Base-by-base conservation (phyloP, 1,139 yeast species). In the Kurtzmaniella quercitrusa region DNA sequence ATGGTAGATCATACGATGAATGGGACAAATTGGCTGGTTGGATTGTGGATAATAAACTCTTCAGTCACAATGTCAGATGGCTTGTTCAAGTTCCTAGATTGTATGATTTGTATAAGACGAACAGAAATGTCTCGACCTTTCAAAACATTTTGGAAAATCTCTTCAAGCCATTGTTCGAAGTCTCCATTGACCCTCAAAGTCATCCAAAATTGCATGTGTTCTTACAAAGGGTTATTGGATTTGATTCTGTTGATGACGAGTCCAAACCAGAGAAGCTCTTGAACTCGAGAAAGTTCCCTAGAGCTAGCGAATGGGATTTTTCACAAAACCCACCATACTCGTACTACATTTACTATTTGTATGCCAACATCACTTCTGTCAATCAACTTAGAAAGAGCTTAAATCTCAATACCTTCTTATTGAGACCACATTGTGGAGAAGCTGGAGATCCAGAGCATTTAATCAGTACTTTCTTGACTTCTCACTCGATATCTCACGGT, bases 381-480 rank as follows among this genome's bases (percentile, higher is more conserved):
- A 94, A 94, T 61, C 81, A 83, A 50, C 83, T 93, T 78, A 80
- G 99, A 65, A 67, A 73, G 37, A 74, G 70, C 48, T 74, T 90
- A 44, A 85, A 87, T 0, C 86, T 79, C 65, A 91, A 88, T 60
- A 91, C 98, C 0, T 84, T 94, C 65, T 95, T 89, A 16, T 71
- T 94, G 54, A 79, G 98, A 57, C 99, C 99, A 2, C 99, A 94
- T 62, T 88, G 96, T 56, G 99, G 99, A 51, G 99, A 94, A 65
- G 99, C 98, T 5, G 99, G 99, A 44, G 98, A 94, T 57, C 97
- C 98, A 1, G 98, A 91, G 57, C 98, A 94, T 67, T 75, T 94
- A 60, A 89, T 91, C 38, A 78, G 93, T 45, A 94, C 98, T 1
- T 94, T 86, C 58, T 68, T 94, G 57, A 81, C 95, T 0, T 82